Percentiles rank a stretch among this genome's conserved stretches.
phyloP scores from a whole-genome alignment of 169 alveolate species.

The Plasmodium chabaudi region DNA sequence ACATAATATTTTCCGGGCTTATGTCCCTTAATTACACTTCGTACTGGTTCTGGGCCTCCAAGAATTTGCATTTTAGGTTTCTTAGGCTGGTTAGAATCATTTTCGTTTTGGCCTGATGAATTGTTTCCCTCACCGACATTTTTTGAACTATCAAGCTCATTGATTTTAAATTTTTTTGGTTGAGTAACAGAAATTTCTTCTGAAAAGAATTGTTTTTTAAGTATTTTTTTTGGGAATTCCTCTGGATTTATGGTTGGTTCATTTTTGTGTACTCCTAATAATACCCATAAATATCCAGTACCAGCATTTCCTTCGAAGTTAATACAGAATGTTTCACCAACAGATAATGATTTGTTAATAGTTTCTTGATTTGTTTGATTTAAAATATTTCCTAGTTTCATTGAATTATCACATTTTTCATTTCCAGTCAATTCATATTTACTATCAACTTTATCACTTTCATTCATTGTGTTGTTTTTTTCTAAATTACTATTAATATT shows the following conservation, averaged over 20 bases:
- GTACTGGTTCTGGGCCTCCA: constrained; percentile 20
- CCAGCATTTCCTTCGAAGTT: constrained; percentile 31
- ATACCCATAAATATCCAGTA: constrained; percentile 45
- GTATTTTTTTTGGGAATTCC: constrained; percentile 38
- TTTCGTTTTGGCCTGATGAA: not conserved
- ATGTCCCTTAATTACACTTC: constrained; percentile 30
- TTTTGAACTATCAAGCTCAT: not conserved
- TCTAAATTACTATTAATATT: not conserved
- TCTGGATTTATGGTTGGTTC: constrained; percentile 20
- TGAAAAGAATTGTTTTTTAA: constrained; percentile 21
- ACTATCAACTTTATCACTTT: not conserved
- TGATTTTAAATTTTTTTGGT: constrained; percentile 5
- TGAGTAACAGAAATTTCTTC: constrained; percentile 53
- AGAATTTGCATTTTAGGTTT: not conserved
- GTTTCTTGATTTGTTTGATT: constrained; percentile 25
- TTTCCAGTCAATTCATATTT: constrained; percentile 23
- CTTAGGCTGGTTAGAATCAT: not conserved
- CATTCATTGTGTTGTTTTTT: constrained; percentile 5
- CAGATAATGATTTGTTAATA: not conserved
- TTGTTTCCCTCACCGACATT: not conserved
- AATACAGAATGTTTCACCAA: constrained; percentile 23
- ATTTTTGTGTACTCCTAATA: constrained; percentile 32
- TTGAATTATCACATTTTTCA: constrained; percentile 29
- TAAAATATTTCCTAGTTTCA: constrained; percentile 35
- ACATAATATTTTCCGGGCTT: constrained; percentile 18